Base-by-base conservation (phyloP, 2,329 filamentous ascomycete genomes). In the Lizonia empirigonia region DNA sequence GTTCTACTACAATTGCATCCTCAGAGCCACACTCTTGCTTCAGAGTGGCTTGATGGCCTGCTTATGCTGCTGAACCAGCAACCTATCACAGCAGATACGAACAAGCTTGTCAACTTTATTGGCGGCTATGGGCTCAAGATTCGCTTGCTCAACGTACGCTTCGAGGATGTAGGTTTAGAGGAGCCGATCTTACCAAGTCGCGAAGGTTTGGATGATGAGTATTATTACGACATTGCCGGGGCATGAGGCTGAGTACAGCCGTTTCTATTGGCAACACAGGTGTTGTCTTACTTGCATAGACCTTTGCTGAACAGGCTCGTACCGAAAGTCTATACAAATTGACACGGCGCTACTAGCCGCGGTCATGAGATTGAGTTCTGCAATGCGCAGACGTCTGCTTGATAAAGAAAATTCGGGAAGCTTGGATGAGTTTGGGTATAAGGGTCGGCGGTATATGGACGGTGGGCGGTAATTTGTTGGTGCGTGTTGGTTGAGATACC, bases 31-130 rank as follows among this genome's bases (percentile, higher is more conserved):
- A 90, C 85, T 58, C 78, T 94, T 38, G 94, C 94, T 8, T 95
- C 91, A 0, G 94, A 99, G 75, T 99, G 94, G 94, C 81, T 99
- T 5, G 94, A 99, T 71, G 94, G 94, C 1, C 77, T 99, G 58
- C 81, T 97, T 49, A 96, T 99, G 91, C 80, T 99, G 46, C 81
- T 99, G 19, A 91, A 95, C 68, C 94, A 99, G 74, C 85, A 92
- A 52, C 94, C 94, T 16, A 97, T 99, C 69, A 99, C 94, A n/a
- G 85, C 91, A 2, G 93, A 97, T 76, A 97, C 94, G 27, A 93
- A 88, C 70, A 95, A 94, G 73, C 78, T 97, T 55, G 87, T 97
- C 45, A 85, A 87, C 47, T 78, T 97, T 64, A 89, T 97, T 53
- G 86, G 86, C 67, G 89, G 95, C 62, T 97, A 96, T 70, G 92